A percentile compares a stretch with the other conserved stretches of the same genome.
Conservation (phyloP, 2,329 filamentous ascomycete genomes). For the Pseudogymnoascus destructans region DNA sequence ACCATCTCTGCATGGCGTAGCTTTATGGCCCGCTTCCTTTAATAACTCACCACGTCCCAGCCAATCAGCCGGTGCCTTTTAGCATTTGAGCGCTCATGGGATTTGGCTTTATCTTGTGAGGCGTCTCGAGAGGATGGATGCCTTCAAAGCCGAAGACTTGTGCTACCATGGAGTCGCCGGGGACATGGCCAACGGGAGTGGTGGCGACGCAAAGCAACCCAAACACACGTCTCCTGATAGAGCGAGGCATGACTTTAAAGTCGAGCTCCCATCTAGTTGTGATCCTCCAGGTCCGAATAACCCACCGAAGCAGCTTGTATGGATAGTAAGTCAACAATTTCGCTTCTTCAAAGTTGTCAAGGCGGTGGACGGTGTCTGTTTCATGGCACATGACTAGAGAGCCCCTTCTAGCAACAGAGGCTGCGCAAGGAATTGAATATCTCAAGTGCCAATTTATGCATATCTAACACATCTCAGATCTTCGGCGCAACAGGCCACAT, state of each 20-base stretch:
- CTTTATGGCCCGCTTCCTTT: background rate
- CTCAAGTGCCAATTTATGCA: conserved; percentile 5
- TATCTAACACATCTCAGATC: conserved; percentile 38
- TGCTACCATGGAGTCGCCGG: background rate
- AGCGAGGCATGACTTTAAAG: conserved; percentile 23
- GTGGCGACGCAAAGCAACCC: background rate
- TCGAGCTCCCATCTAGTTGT: conserved; percentile 67
- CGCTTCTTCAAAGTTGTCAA: background rate
- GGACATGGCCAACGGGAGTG: background rate
- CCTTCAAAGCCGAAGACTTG: conserved; percentile 5
- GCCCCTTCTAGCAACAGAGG: background rate
- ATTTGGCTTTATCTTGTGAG: background rate
- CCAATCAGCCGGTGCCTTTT: background rate
- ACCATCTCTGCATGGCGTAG: background rate
- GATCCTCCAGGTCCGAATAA: conserved; percentile 65
- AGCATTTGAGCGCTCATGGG: background rate
- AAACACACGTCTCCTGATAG: background rate
- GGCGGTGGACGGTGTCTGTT: background rate
- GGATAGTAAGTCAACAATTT: conserved; percentile 53
- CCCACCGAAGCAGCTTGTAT: conserved; percentile 64
- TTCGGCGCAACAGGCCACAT: conserved; percentile 98
- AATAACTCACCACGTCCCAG: background rate
- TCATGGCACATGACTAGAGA: background rate
- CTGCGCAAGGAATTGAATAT: background rate
- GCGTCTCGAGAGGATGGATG: conserved; percentile 5